These are phyloP conservation scores for Lasiodiplodia hormozganensis DNA, from an alignment of 2,329 filamentous ascomycete species.

Conservation along the genomic window DNA sequence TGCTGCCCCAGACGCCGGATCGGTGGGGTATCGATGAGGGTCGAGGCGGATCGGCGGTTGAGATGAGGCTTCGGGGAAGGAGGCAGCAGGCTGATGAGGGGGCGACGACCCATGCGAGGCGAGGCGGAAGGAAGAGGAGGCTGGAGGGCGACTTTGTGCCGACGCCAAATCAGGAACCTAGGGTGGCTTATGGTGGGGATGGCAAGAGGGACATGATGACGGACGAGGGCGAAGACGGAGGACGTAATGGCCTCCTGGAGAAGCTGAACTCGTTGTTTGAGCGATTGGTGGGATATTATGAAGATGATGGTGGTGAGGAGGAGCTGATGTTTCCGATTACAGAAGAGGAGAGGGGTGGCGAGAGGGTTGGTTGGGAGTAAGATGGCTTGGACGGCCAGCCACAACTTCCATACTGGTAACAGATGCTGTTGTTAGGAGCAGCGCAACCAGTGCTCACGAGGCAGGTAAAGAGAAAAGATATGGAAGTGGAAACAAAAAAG, in stretches of 20 bases:
- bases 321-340: slow-evolving; percentile 9
- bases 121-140: not conserved
- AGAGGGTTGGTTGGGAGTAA: not conserved
- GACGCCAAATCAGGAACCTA: not conserved
- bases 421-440: too few species aligned
- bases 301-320: slow-evolving; percentile 3
- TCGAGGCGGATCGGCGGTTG: not conserved
- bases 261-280: not conserved
- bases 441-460: too few species aligned
- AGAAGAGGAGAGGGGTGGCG: slow-evolving; percentile 12
- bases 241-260: not conserved
- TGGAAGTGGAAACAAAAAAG: too few species aligned
- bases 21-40: not conserved
- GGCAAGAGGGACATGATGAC: not conserved
- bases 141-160: not conserved
- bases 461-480: too few species aligned
- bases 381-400: too few species aligned
- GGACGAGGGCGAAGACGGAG: not conserved
- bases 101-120: too few species aligned
- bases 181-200: not conserved
- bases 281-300: not conserved
- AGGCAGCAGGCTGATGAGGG: not conserved
- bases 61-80: not conserved
- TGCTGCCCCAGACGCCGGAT: not conserved
- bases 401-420: too few species aligned